phyloP scores from a whole-genome alignment of 768 basidiomycete genomes.

The Hebeloma cylindrosporum region DNA sequence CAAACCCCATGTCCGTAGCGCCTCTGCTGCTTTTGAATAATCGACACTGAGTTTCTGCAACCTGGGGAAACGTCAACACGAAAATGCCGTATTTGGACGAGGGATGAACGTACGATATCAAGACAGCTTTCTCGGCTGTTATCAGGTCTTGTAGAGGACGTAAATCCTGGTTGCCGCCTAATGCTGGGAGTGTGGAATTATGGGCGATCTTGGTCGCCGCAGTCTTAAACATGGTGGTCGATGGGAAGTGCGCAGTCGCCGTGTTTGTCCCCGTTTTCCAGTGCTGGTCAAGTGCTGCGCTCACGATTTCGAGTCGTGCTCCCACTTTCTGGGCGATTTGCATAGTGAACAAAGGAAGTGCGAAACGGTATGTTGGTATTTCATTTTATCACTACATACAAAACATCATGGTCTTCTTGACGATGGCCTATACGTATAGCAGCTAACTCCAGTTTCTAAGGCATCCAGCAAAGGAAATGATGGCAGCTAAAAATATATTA shows the following conservation, averaged over 20 bases:
- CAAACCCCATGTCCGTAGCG: constrained; percentile 68
- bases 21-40: constrained; percentile 68
- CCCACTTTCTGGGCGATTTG: too few species aligned
- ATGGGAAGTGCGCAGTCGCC: constrained; percentile 9
- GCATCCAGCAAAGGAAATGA: too few species aligned
- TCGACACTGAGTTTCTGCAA: constrained; percentile 67
- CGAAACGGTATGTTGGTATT: too few species aligned
- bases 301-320: too few species aligned
- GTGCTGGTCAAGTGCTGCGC: too few species aligned
- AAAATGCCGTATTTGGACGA: neutral
- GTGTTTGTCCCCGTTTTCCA: constrained; percentile 2
- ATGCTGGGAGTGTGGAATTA: constrained; percentile 76
- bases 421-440: too few species aligned
- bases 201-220: constrained; percentile 86
- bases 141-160: constrained; percentile 87
- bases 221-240: constrained; percentile 65
- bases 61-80: constrained; percentile 31
- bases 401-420: too few species aligned
- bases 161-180: constrained; percentile 73
- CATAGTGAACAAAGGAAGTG: neutral
- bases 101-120: constrained; percentile 54
- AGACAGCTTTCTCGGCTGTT: constrained; percentile 80
- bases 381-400: too few species aligned
- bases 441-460: too few species aligned
- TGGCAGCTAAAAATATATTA: too few species aligned